A percentile compares a stretch with the other conserved stretches of the same genome.
Evolutionary conservation across 805 yeast genomes (phyloP).

Genomic region (Torulaspora maleeae): DNA sequence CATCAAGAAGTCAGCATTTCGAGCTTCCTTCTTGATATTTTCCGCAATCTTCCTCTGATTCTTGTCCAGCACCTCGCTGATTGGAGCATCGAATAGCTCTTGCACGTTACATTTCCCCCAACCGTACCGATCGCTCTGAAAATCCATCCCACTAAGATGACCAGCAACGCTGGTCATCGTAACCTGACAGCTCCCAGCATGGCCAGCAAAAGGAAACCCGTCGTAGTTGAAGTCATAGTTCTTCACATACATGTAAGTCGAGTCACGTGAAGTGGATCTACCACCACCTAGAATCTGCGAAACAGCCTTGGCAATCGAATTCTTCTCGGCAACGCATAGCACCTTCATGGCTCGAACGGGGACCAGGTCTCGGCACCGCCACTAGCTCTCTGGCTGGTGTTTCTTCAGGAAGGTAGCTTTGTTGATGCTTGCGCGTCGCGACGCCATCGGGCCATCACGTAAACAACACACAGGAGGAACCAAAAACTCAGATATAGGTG

Average conservation of each 20-base stretch:
- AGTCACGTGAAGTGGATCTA: conserved; percentile 41
- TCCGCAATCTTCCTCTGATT: conserved; percentile 48
- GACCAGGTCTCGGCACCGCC: not conserved
- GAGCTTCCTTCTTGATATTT: conserved; percentile 66
- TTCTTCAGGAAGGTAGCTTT: not conserved
- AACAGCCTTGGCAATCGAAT: conserved; percentile 86
- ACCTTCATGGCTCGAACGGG: conserved; percentile 50
- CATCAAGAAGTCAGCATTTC: conserved; percentile 59
- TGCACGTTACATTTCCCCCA: conserved; percentile 68
- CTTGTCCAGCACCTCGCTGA: conserved; percentile 41
- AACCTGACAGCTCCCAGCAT: conserved; percentile 63
- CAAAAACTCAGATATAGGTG: not conserved
- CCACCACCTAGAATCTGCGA: conserved; percentile 70
- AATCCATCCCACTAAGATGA: conserved; percentile 65
- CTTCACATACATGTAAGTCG: conserved; percentile 58
- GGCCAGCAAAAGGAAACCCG: conserved; percentile 46
- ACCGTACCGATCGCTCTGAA: conserved; percentile 43
- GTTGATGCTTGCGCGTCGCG: conserved; percentile 6
- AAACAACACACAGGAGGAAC: not conserved
- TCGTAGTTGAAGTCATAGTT: conserved; percentile 73
- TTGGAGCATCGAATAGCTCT: conserved; percentile 66
- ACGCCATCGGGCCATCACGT: conserved; percentile 1
- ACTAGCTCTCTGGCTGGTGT: conserved; percentile 1
- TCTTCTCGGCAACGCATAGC: conserved; percentile 95
- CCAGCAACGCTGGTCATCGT: conserved; percentile 94